Conservation (phyloP, 2,329 filamentous ascomycete species). For the Aspergillus fischeri region DNA sequence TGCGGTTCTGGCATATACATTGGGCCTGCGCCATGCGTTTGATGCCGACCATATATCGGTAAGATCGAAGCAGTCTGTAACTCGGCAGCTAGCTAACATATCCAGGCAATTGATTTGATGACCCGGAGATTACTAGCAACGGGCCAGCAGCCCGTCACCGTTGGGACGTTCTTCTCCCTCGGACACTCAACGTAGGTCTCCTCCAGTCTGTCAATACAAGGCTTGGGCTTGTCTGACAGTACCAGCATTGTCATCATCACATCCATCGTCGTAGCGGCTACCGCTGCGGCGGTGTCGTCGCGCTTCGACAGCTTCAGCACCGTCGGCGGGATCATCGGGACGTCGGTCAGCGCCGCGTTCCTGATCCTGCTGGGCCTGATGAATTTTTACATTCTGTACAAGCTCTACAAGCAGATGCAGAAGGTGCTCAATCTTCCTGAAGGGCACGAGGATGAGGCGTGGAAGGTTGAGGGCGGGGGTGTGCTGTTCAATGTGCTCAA, state of each 20-base stretch:
- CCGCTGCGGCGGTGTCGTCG: slow-evolving; percentile 74
- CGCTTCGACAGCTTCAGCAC: slow-evolving; percentile 75
- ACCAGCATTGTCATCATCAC: slow-evolving; percentile 75
- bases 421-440: slow-evolving; percentile 52
- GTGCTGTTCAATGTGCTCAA: slow-evolving; percentile 69
- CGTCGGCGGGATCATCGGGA: slow-evolving; percentile 85
- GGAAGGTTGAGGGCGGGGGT: slow-evolving; percentile 72
- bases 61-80: slow-evolving; percentile 8
- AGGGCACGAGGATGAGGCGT: slow-evolving; percentile 48
- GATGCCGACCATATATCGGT: slow-evolving; percentile 88
- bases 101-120: slow-evolving; percentile 83
- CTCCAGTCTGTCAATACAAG: background rate
- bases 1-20: slow-evolving; percentile 78
- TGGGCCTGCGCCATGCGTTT: slow-evolving; percentile 89
- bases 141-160: slow-evolving; percentile 80
- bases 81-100: slow-evolving; percentile 23
- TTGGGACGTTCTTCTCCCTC: slow-evolving; percentile 90
- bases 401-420: slow-evolving; percentile 65
- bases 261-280: slow-evolving; percentile 86
- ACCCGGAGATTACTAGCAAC: slow-evolving; percentile 82
- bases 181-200: slow-evolving; percentile 71
- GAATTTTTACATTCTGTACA: slow-evolving; percentile 81
- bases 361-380: slow-evolving; percentile 76
- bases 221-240: background rate
- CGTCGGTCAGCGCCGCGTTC: slow-evolving; percentile 77